Base-by-base conservation (phyloP, 1,284 basidiomycete genomes). In the Papiliotrema fonsecae region DNA sequence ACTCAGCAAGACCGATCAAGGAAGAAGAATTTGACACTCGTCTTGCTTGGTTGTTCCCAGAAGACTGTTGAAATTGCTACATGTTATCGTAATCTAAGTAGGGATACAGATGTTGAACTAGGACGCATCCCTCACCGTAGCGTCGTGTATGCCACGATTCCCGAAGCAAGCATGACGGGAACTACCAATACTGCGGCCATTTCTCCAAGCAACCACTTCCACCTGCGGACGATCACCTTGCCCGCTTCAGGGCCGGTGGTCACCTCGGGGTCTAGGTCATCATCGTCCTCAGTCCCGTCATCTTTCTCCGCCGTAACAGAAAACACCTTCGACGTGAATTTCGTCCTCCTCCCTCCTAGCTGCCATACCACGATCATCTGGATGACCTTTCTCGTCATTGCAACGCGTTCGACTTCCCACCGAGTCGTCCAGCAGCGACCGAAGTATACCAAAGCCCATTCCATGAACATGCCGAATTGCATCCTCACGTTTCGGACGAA, bases 301-400 rank as follows among this genome's bases (percentile, higher is more conserved):
- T 42, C 36, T 31, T 52, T 41, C 16, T 34, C 37, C 28, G 50
- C 47, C 2, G 24, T 25, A n/a, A 14, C 38, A 19, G 24, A 36
- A 31, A 60, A 57, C 21, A 47, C 41, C 45, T 61, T 61, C 50
- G 55, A 51, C 16, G 56, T 58, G 39, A 61, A 61, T 36, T 46
- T 54, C 6, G 58, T 61, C 43, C 58, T 34, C 24, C 43, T 47
- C 3, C 49, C 44, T 4, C 58, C 58, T 4, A 61, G 46, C 35
- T 58, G 56, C 56, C 58, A 58, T 25, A 54, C 54, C 6, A 61
- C 54, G 22, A 61, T 46, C 58, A 61, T 61, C 10, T 30, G n/a
- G 4, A 61, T 30, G 19, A 61, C 27, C 39, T 52, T 35, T 16
- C 56, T 26, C 2, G 58, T 58, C 6, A 49, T 42, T 3, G 25